Conservation (phyloP, 768 basidiomycete genomes). For the Leccinum uliginosum region DNA sequence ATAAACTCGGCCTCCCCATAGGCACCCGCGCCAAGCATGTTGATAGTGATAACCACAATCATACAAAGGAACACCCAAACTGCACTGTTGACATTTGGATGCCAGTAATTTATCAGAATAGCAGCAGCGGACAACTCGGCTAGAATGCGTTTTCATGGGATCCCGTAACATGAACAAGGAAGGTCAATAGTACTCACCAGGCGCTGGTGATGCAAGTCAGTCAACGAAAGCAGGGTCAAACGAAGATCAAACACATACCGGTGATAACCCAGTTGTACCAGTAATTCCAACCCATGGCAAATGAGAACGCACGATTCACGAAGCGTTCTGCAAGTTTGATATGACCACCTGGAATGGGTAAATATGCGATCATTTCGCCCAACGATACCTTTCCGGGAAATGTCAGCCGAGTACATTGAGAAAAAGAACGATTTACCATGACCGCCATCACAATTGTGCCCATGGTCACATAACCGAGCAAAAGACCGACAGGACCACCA, state of each 20-base stretch:
- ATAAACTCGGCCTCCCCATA: conserved; percentile 86
- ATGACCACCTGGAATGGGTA: conserved; percentile 77
- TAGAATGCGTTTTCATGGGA: conserved; percentile 10
- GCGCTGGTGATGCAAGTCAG: conserved; percentile 15
- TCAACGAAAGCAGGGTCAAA: not conserved
- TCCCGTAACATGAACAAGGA: not conserved
- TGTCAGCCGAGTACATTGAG: not conserved
- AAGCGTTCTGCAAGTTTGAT: conserved; percentile 81
- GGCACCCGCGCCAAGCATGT: conserved; percentile 68
- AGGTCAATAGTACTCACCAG: conserved; percentile 14
- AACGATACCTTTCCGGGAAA: conserved; percentile 48
- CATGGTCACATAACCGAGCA: conserved; percentile 65
- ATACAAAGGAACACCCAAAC: conserved; percentile 79
- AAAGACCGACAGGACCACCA: conserved; percentile 71
- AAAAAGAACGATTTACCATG: conserved; percentile 45
- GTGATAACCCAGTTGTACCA: conserved; percentile 37
- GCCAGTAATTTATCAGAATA: conserved; percentile 76
- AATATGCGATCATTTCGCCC: conserved; percentile 58
- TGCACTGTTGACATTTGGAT: conserved; percentile 51
- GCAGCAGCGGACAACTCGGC: conserved; percentile 45
- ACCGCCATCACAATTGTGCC: conserved; percentile 68
- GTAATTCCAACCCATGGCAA: conserved; percentile 53
- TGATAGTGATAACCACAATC: conserved; percentile 71
- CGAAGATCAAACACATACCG: conserved; percentile 7
- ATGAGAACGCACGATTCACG: conserved; percentile 68